Conservation (phyloP, 257 asterid species). For the Nicotiana noctiflora region DNA sequence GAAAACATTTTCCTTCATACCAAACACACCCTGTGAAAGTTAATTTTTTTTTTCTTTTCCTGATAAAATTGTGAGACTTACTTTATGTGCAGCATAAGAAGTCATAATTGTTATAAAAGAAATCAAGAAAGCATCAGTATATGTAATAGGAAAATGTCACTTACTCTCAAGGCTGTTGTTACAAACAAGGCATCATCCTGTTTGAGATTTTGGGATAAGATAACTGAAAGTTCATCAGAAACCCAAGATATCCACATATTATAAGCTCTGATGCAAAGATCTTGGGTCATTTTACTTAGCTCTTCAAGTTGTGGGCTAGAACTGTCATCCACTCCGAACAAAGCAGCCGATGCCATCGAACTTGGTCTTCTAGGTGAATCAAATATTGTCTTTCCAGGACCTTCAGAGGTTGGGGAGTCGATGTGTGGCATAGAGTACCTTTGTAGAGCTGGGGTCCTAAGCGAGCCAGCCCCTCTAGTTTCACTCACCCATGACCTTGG, state of each 20-base stretch:
- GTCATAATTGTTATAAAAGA: background rate
- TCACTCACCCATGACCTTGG: constrained; percentile 87
- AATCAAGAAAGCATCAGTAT: background rate
- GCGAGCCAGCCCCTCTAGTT: constrained; percentile 27
- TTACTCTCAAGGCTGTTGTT: constrained; percentile 67
- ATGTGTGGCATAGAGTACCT: constrained; percentile 35
- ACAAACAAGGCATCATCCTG: constrained; percentile 80
- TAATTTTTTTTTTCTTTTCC: background rate
- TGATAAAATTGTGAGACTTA: background rate
- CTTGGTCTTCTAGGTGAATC: constrained; percentile 69
- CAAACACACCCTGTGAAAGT: too few species aligned
- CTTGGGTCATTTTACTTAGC: constrained; percentile 57
- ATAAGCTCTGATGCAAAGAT: constrained; percentile 80
- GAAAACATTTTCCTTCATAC: too few species aligned
- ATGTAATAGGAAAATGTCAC: constrained; percentile 20
- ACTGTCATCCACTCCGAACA: constrained; percentile 67
- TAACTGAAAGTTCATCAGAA: constrained; percentile 64
- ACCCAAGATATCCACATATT: constrained; percentile 89
- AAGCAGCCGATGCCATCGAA: constrained; percentile 58
- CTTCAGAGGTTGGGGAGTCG: constrained; percentile 40
- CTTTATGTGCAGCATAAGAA: constrained; percentile 2
- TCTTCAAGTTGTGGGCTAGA: constrained; percentile 85
- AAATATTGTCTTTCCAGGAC: constrained; percentile 53
- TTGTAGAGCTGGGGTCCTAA: constrained; percentile 31
- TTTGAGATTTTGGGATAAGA: constrained; percentile 52